Evolutionary conservation across 805 yeast genomes (phyloP).

Genomic region (Cyberlindnera xishuangbannaensis): DNA sequence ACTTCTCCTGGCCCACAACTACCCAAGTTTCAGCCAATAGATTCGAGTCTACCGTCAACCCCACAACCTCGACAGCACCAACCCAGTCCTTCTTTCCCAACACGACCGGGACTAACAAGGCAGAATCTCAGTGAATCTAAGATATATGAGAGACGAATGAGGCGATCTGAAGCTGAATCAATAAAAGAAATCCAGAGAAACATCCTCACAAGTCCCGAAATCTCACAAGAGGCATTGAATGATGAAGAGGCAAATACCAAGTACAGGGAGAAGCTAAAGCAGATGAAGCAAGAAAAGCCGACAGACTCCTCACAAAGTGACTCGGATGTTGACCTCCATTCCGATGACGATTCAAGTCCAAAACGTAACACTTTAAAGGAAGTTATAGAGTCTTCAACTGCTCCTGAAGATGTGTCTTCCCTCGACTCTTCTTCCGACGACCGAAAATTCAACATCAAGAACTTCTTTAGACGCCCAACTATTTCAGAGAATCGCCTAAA

Average conservation of each 20-base stretch:
- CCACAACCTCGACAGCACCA: constrained; percentile 1
- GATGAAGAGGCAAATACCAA: constrained; percentile 6
- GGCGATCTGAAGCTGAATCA: constrained; percentile 12
- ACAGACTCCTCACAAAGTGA: constrained; percentile 17
- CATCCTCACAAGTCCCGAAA: constrained; percentile 7
- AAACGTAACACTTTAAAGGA: too few species aligned
- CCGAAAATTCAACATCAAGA: constrained; percentile 11
- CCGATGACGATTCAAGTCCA: constrained; percentile 16
- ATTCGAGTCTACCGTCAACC: constrained; percentile 3
- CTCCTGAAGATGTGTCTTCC: constrained; percentile 2
- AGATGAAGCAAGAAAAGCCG: constrained; percentile 12
- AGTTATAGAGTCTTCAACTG: too few species aligned
- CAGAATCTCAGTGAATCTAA: constrained; percentile 13
- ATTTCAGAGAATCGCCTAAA: constrained; percentile 5
- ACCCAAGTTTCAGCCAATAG: constrained; percentile 22
- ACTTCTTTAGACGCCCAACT: constrained; percentile 16
- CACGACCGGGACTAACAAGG: constrained; percentile 3
- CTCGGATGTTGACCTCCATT: constrained; percentile 17
- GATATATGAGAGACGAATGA: constrained; percentile 19
- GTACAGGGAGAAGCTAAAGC: constrained; percentile 17
- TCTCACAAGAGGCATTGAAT: constrained; percentile 4
- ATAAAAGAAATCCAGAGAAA: constrained; percentile 4
- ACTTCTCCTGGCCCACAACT: constrained; percentile 13
- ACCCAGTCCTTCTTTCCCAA: too few species aligned
- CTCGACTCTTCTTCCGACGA: constrained; percentile 1